phyloP scores from a whole-genome alignment of 2,329 filamentous ascomycete genomes.

The Colletotrichum destructivum region DNA sequence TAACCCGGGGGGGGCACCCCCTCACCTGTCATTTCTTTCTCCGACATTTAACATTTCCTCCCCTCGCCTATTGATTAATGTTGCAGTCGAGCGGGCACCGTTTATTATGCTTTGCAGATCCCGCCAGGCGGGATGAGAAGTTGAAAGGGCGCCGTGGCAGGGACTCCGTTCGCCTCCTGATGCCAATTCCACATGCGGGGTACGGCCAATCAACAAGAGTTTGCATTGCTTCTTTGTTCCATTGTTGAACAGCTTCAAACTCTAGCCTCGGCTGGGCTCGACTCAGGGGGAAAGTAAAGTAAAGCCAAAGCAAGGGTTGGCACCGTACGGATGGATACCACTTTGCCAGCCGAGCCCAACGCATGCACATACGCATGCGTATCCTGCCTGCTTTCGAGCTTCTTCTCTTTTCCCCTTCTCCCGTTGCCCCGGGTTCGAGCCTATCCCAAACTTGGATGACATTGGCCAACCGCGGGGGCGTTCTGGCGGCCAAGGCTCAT shows the following conservation, averaged over 20 bases:
- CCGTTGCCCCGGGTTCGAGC: background rate
- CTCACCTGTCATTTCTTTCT: conserved; percentile 22
- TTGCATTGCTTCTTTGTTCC: conserved; percentile 6
- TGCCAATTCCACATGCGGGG: conserved; percentile 6
- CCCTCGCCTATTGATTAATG: conserved; percentile 8
- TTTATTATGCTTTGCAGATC: conserved; percentile 16
- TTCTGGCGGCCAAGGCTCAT: background rate
- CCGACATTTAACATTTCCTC: background rate
- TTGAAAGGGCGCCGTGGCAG: background rate
- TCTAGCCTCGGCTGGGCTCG: conserved; percentile 1
- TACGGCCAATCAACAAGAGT: conserved; percentile 8
- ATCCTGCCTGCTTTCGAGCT: background rate
- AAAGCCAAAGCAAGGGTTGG: no score
- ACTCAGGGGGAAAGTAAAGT: conserved; percentile 6
- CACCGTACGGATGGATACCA: no score
- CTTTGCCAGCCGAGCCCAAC: background rate
- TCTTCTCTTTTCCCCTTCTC: background rate
- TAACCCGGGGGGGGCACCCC: background rate
- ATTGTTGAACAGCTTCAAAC: conserved; percentile 8
- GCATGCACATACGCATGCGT: no score
- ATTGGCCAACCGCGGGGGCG: conserved; percentile 1
- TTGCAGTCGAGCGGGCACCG: conserved; percentile 7
- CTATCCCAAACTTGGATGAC: background rate
- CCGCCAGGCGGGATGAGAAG: background rate
- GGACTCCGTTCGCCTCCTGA: background rate